phyloP scores from a whole-genome alignment of 2,329 filamentous ascomycete genomes.

The Diaporthe vexans region DNA sequence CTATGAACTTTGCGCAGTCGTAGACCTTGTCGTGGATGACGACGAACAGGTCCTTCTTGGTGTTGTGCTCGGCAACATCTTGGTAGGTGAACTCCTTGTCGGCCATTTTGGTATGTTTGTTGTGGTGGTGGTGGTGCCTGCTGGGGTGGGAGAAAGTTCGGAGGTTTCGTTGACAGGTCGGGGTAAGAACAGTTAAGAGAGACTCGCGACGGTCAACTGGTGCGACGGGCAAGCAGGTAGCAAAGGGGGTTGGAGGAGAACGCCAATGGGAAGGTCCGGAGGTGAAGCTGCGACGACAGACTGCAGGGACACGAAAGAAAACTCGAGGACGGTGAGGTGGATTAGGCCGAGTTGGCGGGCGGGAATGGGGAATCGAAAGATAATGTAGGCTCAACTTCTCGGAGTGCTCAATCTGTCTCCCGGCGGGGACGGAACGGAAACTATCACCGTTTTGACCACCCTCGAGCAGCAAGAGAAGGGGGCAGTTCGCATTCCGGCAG shows the following conservation, averaged over 20 bases:
- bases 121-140: constrained; percentile 35
- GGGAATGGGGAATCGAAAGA: constrained; percentile 38
- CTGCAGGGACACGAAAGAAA: constrained; percentile 2
- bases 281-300: background rate
- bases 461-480: constrained; percentile 5
- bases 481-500: constrained; percentile 19
- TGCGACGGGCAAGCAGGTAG: constrained; percentile 11
- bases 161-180: constrained; percentile 6
- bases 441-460: constrained; percentile 18
- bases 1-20: constrained; percentile 88
- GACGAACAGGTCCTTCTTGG: constrained; percentile 93
- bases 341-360: background rate
- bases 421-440: constrained; percentile 31
- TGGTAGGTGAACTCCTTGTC: constrained; percentile 76
- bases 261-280: constrained; percentile 19
- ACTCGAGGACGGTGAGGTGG: constrained; percentile 21
- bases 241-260: constrained; percentile 20
- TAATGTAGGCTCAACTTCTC: constrained; percentile 24
- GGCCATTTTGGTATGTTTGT: constrained; percentile 54
- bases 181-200: constrained; percentile 6
- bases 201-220: constrained; percentile 14
- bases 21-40: constrained; percentile 98
- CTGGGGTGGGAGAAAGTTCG: constrained; percentile 20
- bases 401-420: constrained; percentile 18
- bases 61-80: constrained; percentile 87